Base-by-base conservation (phyloP, 1,139 yeast species). In the Yamadazyma sp. region DNA sequence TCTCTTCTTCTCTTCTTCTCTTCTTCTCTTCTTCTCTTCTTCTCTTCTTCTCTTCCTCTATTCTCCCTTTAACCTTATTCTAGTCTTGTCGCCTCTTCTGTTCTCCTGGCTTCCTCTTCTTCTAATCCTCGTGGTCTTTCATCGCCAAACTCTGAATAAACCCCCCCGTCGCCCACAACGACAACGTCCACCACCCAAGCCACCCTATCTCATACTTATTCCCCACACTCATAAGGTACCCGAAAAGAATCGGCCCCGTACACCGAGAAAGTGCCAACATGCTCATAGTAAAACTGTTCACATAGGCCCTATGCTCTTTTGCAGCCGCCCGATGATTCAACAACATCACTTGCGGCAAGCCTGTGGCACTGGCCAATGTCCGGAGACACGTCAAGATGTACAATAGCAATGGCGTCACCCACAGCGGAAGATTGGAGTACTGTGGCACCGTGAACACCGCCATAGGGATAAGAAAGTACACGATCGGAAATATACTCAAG, bases 231-330 rank as follows among this genome's bases (percentile, higher is more conserved):
- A 80, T 78, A 29, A 80, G 47, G 38, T 59, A 62, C 6, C 86
- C 86, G 78, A 82, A 79, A 2, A 67, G 23, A 12, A 78, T 57
- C 0, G 87, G 87, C 2, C 82, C 85, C 1, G 74, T 29, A 40
- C 75, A 80, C 42, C 86, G 56, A 0, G 84, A 80, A 28, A 73
- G 57, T 1, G 85, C 73, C 15, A 74, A 62, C 40, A 76, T 66
- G 40, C 77, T 70, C 52, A 75, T 59, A 1, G 77, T 64, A 12
- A 70, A 59, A 20, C 79, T 75, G 50, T 76, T 76, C 27, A 76
- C 65, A 43, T 71, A 67, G 1, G 78, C 78, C 35, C 80, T 55
- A 50, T 74, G 72, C 42, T 65, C 57, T 26, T 69, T 61, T n/a
- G 70, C 66, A 3, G 80, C 64, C 5, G 75, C 70, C 36, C 77